These are phyloP conservation scores for Metahyphopichia silvanorum DNA, from an alignment of 805 yeast species.

Conservation along the genomic window DNA sequence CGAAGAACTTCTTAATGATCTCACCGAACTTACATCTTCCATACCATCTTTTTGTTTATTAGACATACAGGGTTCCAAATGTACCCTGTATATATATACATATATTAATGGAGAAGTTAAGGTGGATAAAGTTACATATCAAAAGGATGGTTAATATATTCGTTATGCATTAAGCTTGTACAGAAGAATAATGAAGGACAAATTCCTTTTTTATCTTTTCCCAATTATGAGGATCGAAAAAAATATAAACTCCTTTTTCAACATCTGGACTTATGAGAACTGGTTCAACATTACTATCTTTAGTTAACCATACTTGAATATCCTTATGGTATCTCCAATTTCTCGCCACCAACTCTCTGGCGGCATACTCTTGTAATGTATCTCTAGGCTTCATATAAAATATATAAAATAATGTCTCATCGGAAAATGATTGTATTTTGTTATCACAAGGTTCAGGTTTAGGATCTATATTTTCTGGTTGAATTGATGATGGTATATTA, in stretches of 20 bases:
- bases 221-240: constrained; percentile 96
- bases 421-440: constrained; percentile 65
- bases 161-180: constrained; percentile 19
- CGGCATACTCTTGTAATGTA: constrained; percentile 88
- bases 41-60: constrained; percentile 86
- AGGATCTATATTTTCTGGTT: constrained; percentile 29
- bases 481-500: constrained; percentile 52
- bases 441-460: constrained; percentile 43
- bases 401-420: constrained; percentile 89
- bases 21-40: constrained; percentile 20
- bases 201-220: constrained; percentile 78
- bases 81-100: constrained; percentile 84
- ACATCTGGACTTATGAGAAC: constrained; percentile 73
- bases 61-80: constrained; percentile 76
- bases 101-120: constrained; percentile 77
- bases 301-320: constrained; percentile 93
- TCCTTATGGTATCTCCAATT: constrained; percentile 98
- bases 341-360: constrained; percentile 83
- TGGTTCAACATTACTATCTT: constrained; percentile 88
- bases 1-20: constrained; percentile 16
- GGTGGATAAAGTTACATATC: constrained; percentile 73
- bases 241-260: constrained; percentile 89
- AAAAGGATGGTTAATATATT: constrained; percentile 18
- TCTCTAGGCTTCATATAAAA: constrained; percentile 94
- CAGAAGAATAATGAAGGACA: constrained; percentile 47